These are phyloP conservation scores for Evernia prunastri DNA, from an alignment of 495 filamentous ascomycete genomes.

Conservation along the genomic window DNA sequence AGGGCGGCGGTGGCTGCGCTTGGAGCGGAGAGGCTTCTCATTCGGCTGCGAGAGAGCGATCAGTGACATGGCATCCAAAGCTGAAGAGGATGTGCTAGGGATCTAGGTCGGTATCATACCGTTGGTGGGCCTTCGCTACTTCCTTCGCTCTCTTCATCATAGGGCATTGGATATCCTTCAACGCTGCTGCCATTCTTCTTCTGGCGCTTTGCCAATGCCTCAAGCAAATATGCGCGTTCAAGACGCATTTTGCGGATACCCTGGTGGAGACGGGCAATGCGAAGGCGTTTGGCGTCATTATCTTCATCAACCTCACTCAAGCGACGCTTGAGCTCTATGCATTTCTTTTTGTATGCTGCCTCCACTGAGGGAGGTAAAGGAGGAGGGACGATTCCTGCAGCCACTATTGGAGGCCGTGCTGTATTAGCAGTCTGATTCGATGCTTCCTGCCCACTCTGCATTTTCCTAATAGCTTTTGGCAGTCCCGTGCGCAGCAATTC, in stretches of 20 bases:
- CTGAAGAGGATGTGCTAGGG: not conserved
- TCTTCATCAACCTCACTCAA: constrained; percentile 83
- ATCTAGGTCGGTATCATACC: constrained; percentile 14
- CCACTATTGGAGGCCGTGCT: constrained; percentile 28
- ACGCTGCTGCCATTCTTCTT: constrained; percentile 40
- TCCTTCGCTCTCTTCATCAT: constrained; percentile 28
- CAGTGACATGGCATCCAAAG: constrained; percentile 11
- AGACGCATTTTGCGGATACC: constrained; percentile 87
- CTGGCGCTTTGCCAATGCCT: constrained; percentile 77
- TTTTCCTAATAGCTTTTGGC: not conserved
- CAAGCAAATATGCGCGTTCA: constrained; percentile 81
- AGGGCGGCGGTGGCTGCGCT: constrained; percentile 49
- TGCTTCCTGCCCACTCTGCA: not conserved
- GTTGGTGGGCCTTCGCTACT: constrained; percentile 26
- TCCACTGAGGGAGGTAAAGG: constrained; percentile 89
- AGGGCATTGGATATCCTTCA: constrained; percentile 24
- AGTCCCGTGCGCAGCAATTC: not conserved
- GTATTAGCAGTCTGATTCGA: constrained; percentile 11
- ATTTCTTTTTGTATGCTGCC: constrained; percentile 93
- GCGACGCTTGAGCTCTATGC: constrained; percentile 86
- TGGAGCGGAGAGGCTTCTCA: constrained; percentile 83
- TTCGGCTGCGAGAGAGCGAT: constrained; percentile 55
- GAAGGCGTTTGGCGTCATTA: constrained; percentile 71
- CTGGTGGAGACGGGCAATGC: constrained; percentile 71
- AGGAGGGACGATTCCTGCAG: constrained; percentile 44